Conservation (phyloP, 2,329 filamentous ascomycete species). For the Didymella glomerata region DNA sequence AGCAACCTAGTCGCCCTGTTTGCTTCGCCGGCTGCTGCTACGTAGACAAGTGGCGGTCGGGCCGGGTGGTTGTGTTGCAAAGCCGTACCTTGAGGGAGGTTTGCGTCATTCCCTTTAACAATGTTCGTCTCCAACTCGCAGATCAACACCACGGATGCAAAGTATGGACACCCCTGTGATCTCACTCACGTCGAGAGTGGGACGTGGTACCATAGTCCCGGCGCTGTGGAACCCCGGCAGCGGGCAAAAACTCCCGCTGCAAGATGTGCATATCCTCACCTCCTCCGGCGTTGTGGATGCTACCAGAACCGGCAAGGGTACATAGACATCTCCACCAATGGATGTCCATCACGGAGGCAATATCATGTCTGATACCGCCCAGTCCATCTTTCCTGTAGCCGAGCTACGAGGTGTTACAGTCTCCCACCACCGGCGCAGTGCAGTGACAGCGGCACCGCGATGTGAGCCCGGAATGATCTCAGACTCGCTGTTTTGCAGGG, state of each 20-base stretch:
- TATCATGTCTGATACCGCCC: constrained; percentile 8
- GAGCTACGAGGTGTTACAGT: constrained; percentile 39
- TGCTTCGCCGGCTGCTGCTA: background rate
- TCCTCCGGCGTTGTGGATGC: constrained; percentile 23
- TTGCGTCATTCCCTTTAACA: background rate
- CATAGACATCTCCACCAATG: constrained; percentile 22
- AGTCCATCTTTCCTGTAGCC: constrained; percentile 28
- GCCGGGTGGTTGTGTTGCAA: background rate
- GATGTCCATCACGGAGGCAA: background rate
- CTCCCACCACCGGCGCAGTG: constrained; percentile 39
- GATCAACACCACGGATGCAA: background rate
- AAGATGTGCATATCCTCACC: constrained; percentile 20
- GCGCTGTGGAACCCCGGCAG: constrained; percentile 39
- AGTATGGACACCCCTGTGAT: constrained; percentile 1
- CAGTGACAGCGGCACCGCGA: constrained; percentile 30
- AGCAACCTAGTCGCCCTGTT: background rate
- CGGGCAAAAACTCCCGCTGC: constrained; percentile 22
- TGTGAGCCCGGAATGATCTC: constrained; percentile 21
- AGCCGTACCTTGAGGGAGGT: background rate
- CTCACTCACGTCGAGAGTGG: constrained; percentile 19
- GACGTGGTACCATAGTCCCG: constrained; percentile 26
- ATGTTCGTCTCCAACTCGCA: background rate
- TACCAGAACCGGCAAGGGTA: constrained; percentile 24
- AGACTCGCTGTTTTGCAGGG: constrained; percentile 21
- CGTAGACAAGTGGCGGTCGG: background rate